These are phyloP conservation scores for Solanum sparsipilum DNA, from an alignment of 257 asterid genomes.

Conservation along the genomic window DNA sequence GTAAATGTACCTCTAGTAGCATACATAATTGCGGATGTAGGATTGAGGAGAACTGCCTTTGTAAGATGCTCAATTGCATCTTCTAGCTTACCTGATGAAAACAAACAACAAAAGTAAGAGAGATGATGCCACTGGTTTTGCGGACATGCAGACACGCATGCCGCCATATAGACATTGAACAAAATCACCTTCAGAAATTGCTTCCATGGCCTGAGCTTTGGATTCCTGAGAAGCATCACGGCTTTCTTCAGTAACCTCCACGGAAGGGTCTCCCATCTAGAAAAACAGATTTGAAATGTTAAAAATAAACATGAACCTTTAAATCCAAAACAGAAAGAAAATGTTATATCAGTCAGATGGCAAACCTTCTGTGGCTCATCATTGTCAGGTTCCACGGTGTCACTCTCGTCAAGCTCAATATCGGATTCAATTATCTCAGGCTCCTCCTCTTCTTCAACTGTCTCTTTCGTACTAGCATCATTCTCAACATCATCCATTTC, in stretches of 20 bases:
- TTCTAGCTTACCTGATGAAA: conserved; percentile 55
- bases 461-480: conserved; percentile 21
- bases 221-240: conserved; percentile 97
- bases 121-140: neutral
- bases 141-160: neutral
- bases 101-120: neutral
- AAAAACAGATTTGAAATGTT: neutral
- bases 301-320: neutral
- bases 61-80: conserved; percentile 80
- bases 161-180: neutral
- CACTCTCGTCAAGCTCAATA: conserved; percentile 75
- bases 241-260: conserved; percentile 76
- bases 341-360: neutral
- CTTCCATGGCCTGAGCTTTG: conserved; percentile 84
- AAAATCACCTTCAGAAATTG: conserved; percentile 73
- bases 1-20: conserved; percentile 60
- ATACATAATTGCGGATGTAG: conserved; percentile 95
- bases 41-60: conserved; percentile 69
- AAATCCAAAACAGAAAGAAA: neutral
- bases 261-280: conserved; percentile 89
- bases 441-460: conserved; percentile 49
- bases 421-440: conserved; percentile 91
- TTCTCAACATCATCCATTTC: conserved; percentile 46
- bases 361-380: conserved; percentile 75
- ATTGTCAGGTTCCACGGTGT: conserved; percentile 76